These are phyloP conservation scores for Aureobasidium lini DNA, from an alignment of 2,329 filamentous ascomycete species.

Conservation along the genomic window DNA sequence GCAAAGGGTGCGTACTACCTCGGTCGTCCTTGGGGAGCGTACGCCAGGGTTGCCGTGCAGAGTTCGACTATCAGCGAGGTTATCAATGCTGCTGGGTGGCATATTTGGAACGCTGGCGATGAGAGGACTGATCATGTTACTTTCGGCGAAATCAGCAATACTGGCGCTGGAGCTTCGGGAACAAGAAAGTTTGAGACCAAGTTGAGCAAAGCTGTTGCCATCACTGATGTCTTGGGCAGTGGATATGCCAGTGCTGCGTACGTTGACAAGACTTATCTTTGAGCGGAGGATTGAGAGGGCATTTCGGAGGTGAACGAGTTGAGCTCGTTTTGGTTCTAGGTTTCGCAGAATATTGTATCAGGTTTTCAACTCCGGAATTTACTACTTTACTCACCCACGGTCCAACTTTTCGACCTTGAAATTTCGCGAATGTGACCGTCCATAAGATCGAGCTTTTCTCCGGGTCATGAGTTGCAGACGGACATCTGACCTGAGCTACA, in stretches of 20 bases:
- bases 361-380: no score
- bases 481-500: no score
- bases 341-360: no score
- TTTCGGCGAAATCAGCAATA: slow-evolving; percentile 55
- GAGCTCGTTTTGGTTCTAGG: no score
- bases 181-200: slow-evolving; percentile 42
- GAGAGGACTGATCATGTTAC: slow-evolving; percentile 45
- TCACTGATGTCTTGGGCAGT: slow-evolving; percentile 40
- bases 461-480: no score
- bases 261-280: slow-evolving; percentile 37
- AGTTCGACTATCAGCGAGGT: slow-evolving; percentile 45
- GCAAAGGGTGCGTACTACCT: slow-evolving; percentile 39
- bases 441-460: no score
- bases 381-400: no score
- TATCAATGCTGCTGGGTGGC: slow-evolving; percentile 55
- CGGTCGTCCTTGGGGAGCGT: slow-evolving; percentile 47
- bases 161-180: slow-evolving; percentile 48
- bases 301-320: no score
- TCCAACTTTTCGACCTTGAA: no score
- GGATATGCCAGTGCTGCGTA: slow-evolving; percentile 31
- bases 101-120: slow-evolving; percentile 44
- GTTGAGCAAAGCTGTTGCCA: slow-evolving; percentile 34
- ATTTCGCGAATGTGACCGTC: no score
- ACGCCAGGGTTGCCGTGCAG: slow-evolving; percentile 47
- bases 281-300: background rate